phyloP scores from a whole-genome alignment of 2,329 filamentous ascomycete genomes.

The Aspergillus sp. region DNA sequence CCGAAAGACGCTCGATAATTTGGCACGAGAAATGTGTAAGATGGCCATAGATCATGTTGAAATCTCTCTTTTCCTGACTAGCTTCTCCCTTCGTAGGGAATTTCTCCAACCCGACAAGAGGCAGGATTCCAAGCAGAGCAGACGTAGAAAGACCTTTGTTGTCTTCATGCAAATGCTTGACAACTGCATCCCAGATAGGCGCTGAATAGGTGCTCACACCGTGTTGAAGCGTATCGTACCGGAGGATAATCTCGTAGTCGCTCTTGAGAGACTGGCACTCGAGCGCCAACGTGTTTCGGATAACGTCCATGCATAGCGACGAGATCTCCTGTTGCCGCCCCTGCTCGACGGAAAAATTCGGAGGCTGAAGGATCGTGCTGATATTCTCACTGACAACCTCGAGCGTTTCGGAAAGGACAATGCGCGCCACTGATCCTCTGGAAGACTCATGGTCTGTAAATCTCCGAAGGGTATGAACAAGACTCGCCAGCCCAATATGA shows the following conservation, averaged over 20 bases:
- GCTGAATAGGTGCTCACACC: constrained; percentile 62
- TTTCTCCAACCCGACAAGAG: constrained; percentile 66
- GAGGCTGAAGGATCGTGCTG: constrained; percentile 51
- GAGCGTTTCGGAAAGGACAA: constrained; percentile 43
- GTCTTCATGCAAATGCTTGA: constrained; percentile 58
- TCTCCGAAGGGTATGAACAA: constrained; percentile 40
- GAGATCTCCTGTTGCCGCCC: constrained; percentile 46
- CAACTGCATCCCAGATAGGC: constrained; percentile 69
- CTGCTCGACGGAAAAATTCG: constrained; percentile 41
- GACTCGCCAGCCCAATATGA: constrained; percentile 36
- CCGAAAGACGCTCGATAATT: constrained; percentile 69
- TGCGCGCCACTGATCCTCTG: constrained; percentile 38
- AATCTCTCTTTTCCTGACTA: constrained; percentile 53
- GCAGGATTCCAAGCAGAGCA: constrained; percentile 61
- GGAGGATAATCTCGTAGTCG: constrained; percentile 59
- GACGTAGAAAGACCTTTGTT: constrained; percentile 65
- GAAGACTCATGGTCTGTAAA: constrained; percentile 41
- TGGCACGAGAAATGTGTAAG: constrained; percentile 58
- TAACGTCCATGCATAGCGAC: constrained; percentile 53
- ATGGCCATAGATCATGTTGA: constrained; percentile 64
- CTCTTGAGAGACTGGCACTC: constrained; percentile 63
- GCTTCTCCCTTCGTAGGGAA: constrained; percentile 48
- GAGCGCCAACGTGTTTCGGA: constrained; percentile 58
- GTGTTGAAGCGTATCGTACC: constrained; percentile 54
- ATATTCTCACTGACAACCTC: constrained; percentile 41